Evolutionary conservation across 139 green algal genomes (phyloP), one percentile per base, ranked within the genome.

Genomic region (Volvox africanus): DNA sequence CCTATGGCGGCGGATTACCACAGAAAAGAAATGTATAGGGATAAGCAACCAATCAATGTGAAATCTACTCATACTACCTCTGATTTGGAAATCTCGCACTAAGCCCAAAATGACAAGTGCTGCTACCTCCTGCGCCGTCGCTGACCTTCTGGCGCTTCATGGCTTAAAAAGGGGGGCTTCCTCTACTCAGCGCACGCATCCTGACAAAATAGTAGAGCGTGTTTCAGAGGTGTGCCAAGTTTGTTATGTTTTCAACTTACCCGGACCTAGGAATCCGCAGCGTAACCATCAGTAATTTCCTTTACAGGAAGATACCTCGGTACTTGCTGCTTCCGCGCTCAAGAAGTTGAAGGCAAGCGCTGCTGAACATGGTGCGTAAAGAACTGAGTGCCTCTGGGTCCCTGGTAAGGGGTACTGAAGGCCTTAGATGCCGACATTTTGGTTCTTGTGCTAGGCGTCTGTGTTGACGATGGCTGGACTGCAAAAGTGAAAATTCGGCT

Each of bases 291-390:
- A 61, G 30, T 82, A 2, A 30, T 26, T 1, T 84, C 55, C 13
- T 61, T 73, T 33, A 24, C 86, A 90, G 86, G 86, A 90, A 33
- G 75, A 90, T 26, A 84, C 75, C 21, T 14, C 20, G 1, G 30
- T 21, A 13, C 55, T 85, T 3, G 24, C 86, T 37, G 24, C 22
- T 0, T 14, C 73, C 21, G 86, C 86, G 6, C 61, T 90, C 16
- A 17, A 36, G 0, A 90, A 84, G 2, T 33, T 90, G 20, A 90
- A 62, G 61, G n/a, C 50, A 0, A 61, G 1, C 21, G 73, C 67
- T 24, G 73, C 73, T 14, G 36, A 24, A 21, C 73, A 90, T 84
- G 86, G 86, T 84, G n/a, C 44, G 44, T 55, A 55, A 55, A 55
- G 9, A 5, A 55, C 9, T 55, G 5, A 9, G 44, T 55, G 44